phyloP scores from a whole-genome alignment of 2,329 filamentous ascomycete genomes.

The Sclerotinia borealis region DNA sequence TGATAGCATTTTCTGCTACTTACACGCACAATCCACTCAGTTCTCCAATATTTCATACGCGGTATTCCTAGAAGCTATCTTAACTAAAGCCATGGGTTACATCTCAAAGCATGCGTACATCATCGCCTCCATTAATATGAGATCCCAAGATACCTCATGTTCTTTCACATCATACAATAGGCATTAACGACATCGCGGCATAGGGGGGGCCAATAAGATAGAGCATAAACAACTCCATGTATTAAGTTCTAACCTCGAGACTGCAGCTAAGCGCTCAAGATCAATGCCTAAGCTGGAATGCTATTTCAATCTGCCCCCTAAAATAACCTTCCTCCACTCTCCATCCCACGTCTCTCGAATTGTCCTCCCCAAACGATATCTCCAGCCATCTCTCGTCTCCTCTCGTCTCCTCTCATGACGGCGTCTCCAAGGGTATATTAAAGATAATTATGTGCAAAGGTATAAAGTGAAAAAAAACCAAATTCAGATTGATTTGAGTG shows the following conservation, averaged over 20 bases:
- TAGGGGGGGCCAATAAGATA: background rate
- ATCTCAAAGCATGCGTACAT: background rate
- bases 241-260: background rate
- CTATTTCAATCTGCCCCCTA: background rate
- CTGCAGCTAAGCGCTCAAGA: slow-evolving; percentile 10
- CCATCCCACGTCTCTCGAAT: background rate
- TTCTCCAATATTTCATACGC: background rate
- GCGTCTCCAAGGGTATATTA: slow-evolving; percentile 1
- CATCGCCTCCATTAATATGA: background rate
- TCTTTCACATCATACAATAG: background rate
- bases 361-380: background rate
- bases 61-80: background rate
- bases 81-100: background rate
- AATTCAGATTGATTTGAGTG: background rate
- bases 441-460: background rate
- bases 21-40: background rate
- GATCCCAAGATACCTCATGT: background rate
- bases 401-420: background rate
- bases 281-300: background rate
- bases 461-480: background rate
- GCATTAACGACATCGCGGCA: background rate
- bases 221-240: background rate
- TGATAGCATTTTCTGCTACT: background rate
- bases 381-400: background rate
- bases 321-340: background rate